Base-by-base conservation (phyloP, 2,329 filamentous ascomycete genomes). In the Hymenoscyphus linearis region DNA sequence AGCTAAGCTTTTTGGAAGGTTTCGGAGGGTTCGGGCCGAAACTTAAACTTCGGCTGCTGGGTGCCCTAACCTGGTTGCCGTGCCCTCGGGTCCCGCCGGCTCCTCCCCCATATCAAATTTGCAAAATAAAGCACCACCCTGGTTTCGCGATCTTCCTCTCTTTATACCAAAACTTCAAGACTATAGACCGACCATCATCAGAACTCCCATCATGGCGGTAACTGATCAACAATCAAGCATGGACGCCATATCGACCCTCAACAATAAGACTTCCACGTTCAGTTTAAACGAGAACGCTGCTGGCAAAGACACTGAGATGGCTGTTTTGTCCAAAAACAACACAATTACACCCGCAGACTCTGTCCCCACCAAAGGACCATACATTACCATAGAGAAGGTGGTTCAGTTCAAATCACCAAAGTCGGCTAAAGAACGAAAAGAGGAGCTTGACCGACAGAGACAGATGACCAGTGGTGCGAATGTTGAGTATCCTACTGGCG, bases 401-500 rank as follows among this genome's bases (percentile, higher is more conserved):
- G 31, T 34, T n/a, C 25, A 37, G 9, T 25, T 10, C 16, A 52
- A 60, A 52, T 55, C 52, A 26, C 50, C 22, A 34, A 64, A 64
- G 40, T 62, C 65, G 12, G 61, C 61, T 13, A 60, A 63, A 12
- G 64, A 66, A n/a, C n/a, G n/a, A n/a, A n/a, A n/a, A n/a, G n/a
- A n/a, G n/a, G n/a, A n/a, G n/a, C n/a, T n/a, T n/a, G n/a, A n/a
- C n/a, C n/a, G n/a, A n/a, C n/a, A n/a, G n/a, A n/a, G n/a, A n/a
- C n/a, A n/a, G n/a, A 69, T 67, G 58, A 71, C 69, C 1, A 69
- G 66, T 59, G 67, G 65, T n/a, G 68, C 70, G 16, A 67, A 67
- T 4, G 55, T 66, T 1, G 70, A 70, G 57, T 72, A 72, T 62
- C 70, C 70, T 7, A 70, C 68, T n/a, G 70, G 70, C 16, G 34